These are phyloP conservation scores for Suillus subalutaceus DNA, from an alignment of 768 basidiomycete species.

Conservation along the genomic window DNA sequence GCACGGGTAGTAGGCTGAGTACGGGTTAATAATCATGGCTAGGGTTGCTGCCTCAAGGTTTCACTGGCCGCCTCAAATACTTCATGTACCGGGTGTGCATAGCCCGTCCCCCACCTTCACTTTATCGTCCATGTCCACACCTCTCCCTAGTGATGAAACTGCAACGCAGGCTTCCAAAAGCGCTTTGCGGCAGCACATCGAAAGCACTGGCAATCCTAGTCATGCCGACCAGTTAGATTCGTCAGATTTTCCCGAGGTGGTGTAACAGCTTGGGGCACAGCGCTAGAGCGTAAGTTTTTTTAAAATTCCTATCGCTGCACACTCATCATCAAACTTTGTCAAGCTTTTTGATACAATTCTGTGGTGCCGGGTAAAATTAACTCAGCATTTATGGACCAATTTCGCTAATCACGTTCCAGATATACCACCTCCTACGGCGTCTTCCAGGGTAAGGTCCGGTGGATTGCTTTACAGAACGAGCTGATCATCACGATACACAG, in stretches of 20 bases:
- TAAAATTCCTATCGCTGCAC: neutral
- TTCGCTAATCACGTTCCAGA: constrained; percentile 18
- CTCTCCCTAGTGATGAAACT: neutral
- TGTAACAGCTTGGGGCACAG: constrained; percentile 27
- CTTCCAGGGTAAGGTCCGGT: constrained; percentile 36
- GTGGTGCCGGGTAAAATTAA: constrained; percentile 37
- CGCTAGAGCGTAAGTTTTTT: constrained; percentile 23
- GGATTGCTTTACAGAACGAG: neutral
- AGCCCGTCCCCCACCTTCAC: no score
- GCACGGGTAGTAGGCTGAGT: no score
- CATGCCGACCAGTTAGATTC: neutral
- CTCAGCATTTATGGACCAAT: neutral
- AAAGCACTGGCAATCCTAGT: neutral
- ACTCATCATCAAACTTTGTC: constrained; percentile 6
- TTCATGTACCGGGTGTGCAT: neutral
- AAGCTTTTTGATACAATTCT: constrained; percentile 40
- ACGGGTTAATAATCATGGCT: neutral
- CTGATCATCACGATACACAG: constrained; percentile 25
- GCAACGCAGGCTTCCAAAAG: neutral
- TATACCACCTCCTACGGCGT: constrained; percentile 42
- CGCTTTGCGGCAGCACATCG: no score
- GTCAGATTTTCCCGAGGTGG: constrained; percentile 25
- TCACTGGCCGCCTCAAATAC: neutral
- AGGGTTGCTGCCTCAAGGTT: neutral
- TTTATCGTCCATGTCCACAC: neutral